Evolutionary conservation across 495 filamentous ascomycete species (phyloP), one percentile per base, ranked within the genome.

Genomic region (Penicillium goetzii): DNA sequence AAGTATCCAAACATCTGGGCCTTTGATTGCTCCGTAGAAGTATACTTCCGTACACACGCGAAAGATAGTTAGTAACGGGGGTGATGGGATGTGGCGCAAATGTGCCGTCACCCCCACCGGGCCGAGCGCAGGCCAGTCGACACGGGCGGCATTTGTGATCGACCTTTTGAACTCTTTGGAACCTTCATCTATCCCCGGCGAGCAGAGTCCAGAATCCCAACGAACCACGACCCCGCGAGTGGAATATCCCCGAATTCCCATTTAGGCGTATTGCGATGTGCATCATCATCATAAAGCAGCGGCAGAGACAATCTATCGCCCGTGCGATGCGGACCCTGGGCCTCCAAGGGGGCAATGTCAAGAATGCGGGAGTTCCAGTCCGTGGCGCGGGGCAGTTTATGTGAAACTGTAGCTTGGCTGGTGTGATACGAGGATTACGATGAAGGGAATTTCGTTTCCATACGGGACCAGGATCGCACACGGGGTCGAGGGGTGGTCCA

Each of bases 381-480:
- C 17, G 14, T 47, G 59, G 36, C 36, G 40, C 30, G 51, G 36
- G 41, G 28, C 19, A 28, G 45, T 33, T 36, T 38, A 50, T 51
- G 19, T 59, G 21, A 50, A 59, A 50, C 40, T 59, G 58, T 50
- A 59, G 43, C 45, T 34, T 38, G 56, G 56, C 40, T 33, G 14
- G 40, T 58, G 41, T 15, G 26, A 47, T 45, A 40, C 28, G 52
- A 33, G 25, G 4, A 36, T 9, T 55, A 23, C 52, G 6, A 25
- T 23, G 47, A 51, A 12, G 12, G 47, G 15, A 28, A 17, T 25
- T 14, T 28, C 1, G 14, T 26, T 51, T 47, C 43, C 19, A 47
- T 51, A 51, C 47, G 23, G 5, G 26, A 51, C 15, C 6, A 17
- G 14, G 25, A 28, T 30, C 23, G 15, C 43, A 47, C 43, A 45